Evolutionary conservation across 108 stramenopile genomes (phyloP), one percentile per base, ranked within the genome.

Genomic region (Nitzschia putrida): DNA sequence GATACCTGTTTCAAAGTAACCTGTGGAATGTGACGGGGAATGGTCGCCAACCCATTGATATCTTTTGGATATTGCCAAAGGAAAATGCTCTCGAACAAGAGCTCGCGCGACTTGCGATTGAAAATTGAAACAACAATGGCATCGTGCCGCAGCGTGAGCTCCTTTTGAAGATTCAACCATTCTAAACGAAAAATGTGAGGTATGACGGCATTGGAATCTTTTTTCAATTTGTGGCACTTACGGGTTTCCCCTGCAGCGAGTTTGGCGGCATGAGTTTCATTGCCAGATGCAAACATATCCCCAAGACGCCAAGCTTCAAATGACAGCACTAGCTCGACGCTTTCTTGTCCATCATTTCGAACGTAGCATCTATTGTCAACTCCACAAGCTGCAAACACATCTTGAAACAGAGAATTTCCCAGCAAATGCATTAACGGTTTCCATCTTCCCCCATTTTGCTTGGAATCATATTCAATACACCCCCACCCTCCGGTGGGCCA

Each of bases 401-500:
- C 85, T 9, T 41, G 60, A 71, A 80, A 86, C 16, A 81, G 44
- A 7, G 59, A 69, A 2, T 21, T 43, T 37, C 60, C 39, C 3
- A 79, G 52, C 69, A 80, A 57, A 58, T 81, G 60, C 51, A 79
- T 70, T 16, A 84, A 29, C 10, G 81, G 83, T 51, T 87, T 87
- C 83, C 86, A 84, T 12, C 83, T 53, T 6, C 86, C 86, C 3
- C 83, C 83, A 13, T 51, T 51, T 39, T 66, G 59, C 7, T 47
- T 18, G 14, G 57, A 16, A 18, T 75, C 68, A 68, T 87, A 83
- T 53, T 87, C 86, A 13, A 87, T 16, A 12, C 59, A 57, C 22
- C 86, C 83, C 83, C 83, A 87, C 23, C 83, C 81, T 29, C 86
- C 86, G 5, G 86, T 87, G 3, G 84, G 84, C 84, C 84, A 88